Evolutionary conservation across 371 early-diverging fungal genomes (phyloP), one percentile per base, ranked within the genome.

Genomic region (Mortierella sp.): DNA sequence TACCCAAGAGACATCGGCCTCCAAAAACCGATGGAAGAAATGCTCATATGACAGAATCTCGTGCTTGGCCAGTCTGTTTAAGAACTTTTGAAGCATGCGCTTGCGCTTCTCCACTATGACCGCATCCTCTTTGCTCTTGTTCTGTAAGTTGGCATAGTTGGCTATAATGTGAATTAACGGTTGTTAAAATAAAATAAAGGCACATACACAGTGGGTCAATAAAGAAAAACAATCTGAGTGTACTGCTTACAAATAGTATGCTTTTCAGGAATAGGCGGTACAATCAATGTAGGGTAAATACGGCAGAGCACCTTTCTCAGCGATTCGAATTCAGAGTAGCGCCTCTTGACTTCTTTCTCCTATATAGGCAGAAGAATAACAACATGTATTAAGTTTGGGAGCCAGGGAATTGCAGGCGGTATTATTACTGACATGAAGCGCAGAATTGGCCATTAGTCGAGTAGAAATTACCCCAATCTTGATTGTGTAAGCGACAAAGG

Each of bases 231-330:
- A 37, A 9, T 47, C 4, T 43, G 10, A 43, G 10, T 43, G 43
- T 5, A 47, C 17, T 26, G 80, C 79, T 86, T 88, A 88, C 92
- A 84, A 31, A 98, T 78, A 32, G 94, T 88, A 84, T 97, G 97
- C 85, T 98, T 97, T 66, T 95, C 96, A 12, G 99, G 99, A 72
- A 98, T 96, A 45, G 97, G 97, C 22, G 99, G 97, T 22, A 98
- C 90, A 34, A 96, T 87, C 10, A 92, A 71, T 2, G 92, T 90
- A 19, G 97, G 97, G 78, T 97, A 93, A 51, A 94, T 87, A 45
- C 88, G 84, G 34, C 86, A 83, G 60, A 98, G 86, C 17, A 89
- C 84, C 47, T 84, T 90, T 62, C 96, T 87, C 60, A 98, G 85
- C 17, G 94, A 90, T 76, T 97, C 97, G 75, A 98, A 98, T 70